Evolutionary conservation across 345 rosid genomes (phyloP), one percentile per base, ranked within the genome.

Genomic region (Hirschfeldia incana): DNA sequence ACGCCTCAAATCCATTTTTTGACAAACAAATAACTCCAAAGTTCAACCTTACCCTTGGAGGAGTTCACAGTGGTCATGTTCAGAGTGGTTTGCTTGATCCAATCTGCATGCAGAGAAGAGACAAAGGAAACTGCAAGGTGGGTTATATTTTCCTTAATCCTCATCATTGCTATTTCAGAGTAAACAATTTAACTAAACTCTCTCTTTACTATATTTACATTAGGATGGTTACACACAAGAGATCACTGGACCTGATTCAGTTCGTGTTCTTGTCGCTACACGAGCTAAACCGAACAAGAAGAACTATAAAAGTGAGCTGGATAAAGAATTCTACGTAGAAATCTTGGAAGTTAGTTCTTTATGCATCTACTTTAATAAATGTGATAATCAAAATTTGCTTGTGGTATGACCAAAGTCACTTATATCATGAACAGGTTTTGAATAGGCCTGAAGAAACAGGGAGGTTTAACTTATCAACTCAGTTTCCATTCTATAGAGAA

Each of bases 51-150:
- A 76, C 77, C 46, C 82, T 60, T 84, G 87, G 85, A 69, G 91
- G 97, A 33, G 89, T 91, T 32, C 97, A 94, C 55, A 91, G 97
- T 17, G 98, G 98, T 42, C 98, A 92, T 74, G 95, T 89, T 30
- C 98, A 94, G 78, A 89, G 63, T 5, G 87, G 89, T 65, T 87
- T 89, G 64, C 69, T 81, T 0, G 98, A 94, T 80, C 89, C 93
- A 2, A 82, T 87, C 37, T 92, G 98, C 81, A 69, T 78, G 12
- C 81, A 77, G 2, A 67, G 80, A 44, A 85, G 74, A 62, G 88
- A 88, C 62, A 89, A 84, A 86, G 97, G 97, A 70, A 88, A 70
- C 86, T 94, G 98, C 87, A 82, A 89, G 94, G 97, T 92, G 17
- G 7, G 10, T 73, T 29, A 3, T 73, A 44, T 73, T 59, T 60